Conservation (phyloP, 805 yeast genomes). For the Hyphopichia homilentoma region DNA sequence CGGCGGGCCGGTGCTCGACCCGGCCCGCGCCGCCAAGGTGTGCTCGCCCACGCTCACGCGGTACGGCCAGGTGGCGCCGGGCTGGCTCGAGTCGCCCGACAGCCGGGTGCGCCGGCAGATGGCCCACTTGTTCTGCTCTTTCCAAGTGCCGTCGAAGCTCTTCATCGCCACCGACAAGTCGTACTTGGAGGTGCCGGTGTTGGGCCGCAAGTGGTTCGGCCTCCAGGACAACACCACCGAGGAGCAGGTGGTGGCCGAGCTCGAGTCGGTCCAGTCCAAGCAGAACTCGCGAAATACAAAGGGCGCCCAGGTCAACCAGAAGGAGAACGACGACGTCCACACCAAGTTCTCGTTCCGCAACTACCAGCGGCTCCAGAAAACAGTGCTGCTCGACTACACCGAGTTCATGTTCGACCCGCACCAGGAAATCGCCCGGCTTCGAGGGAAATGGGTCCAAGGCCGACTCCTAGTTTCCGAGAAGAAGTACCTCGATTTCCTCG, state of each 20-base stretch:
- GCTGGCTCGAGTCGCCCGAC: constrained; percentile 28
- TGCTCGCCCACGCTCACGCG: constrained; percentile 17
- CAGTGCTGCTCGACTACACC: constrained; percentile 13
- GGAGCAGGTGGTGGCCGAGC: background rate
- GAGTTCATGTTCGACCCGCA: constrained; percentile 31
- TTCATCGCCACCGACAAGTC: constrained; percentile 20
- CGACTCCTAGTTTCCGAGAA: constrained; percentile 13
- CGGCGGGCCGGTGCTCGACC: constrained; percentile 15
- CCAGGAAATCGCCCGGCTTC: constrained; percentile 20
- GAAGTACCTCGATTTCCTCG: constrained; percentile 24
- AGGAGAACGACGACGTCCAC: background rate
- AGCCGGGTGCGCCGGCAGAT: constrained; percentile 29
- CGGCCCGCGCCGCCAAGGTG: constrained; percentile 9
- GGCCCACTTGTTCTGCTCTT: constrained; percentile 29
- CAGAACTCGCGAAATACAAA: constrained; percentile 5
- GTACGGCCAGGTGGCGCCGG: constrained; percentile 26
- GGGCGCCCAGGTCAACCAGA: background rate
- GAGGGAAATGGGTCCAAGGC: constrained; percentile 10
- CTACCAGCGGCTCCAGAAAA: constrained; percentile 3
- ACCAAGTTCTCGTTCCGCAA: background rate
- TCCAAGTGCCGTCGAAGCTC: constrained; percentile 23
- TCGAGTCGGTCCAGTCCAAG: background rate
- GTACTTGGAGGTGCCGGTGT: constrained; percentile 25
- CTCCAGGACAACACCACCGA: constrained; percentile 1
- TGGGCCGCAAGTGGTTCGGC: constrained; percentile 16